Evolutionary conservation across 495 filamentous ascomycete species (phyloP), one percentile per base, ranked within the genome.

Genomic region (Aspergillus ellipticus): DNA sequence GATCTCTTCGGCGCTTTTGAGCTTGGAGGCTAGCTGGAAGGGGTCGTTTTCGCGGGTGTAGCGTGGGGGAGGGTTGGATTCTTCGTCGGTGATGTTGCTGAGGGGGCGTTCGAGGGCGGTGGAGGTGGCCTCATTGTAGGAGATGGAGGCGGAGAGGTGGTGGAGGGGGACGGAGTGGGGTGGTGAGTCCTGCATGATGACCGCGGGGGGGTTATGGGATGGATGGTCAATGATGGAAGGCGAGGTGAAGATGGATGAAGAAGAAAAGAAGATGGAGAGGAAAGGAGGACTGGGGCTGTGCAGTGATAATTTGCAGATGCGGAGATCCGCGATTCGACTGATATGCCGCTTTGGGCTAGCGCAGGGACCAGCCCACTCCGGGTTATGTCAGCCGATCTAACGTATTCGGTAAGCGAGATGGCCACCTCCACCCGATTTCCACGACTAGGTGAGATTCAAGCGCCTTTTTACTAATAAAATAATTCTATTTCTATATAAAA

Each of bases 1-100:
- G 56, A 98, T 85, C 68, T 97, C 90, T 16, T 80, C 80, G 13
- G 84, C 73, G 33, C 88, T 80, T 73, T 97, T 98, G 55, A 93
- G 79, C 41, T 82, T 85, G 5, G 83, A 83, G 3, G 90, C 87
- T 2, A 98, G 84, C 54, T 84, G 82, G 68, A 89, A 92, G 0
- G 94, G 94, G 66, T 98, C 94, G 59, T 81, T 86, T 42, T 79
- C 80, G 16, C 59, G 62, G 29, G 78, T 85, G 68, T 88, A 86
- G 43, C 68, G 76, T 42, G 76, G 82, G n/a, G 75, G 75, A 35
- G 74, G 73, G 59, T 85, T 82, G 53, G 82, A 79, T 73, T 95
- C 91, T 50, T 89, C 75, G 60, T 92, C 88, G 21, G 57, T 61
- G 57, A 70, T 59, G 15, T 58, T 62, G 51, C 69, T 73, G 52